These are phyloP conservation scores for Metschnikowia rubicola DNA, from an alignment of 805 yeast genomes.

Conservation along the genomic window DNA sequence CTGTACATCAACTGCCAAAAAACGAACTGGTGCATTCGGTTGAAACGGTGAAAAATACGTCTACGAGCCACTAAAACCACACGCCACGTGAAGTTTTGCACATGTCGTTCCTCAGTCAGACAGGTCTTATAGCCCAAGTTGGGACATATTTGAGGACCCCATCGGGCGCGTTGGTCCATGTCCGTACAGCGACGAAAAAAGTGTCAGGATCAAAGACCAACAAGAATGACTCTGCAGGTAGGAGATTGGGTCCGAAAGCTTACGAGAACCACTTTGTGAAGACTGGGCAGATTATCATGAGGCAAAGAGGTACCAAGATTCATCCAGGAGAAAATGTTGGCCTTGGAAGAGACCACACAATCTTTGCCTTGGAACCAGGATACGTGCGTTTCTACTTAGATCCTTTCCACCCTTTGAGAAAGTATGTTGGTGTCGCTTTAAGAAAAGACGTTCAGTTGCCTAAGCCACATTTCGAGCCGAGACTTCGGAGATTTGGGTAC, in stretches of 20 bases:
- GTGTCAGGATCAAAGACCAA: slow-evolving; percentile 95
- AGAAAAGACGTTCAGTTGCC: slow-evolving; percentile 65
- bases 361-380: slow-evolving; percentile 90
- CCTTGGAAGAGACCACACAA: slow-evolving; percentile 91
- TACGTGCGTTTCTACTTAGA: slow-evolving; percentile 86
- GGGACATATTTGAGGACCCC: slow-evolving; percentile 12
- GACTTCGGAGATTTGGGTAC: slow-evolving; percentile 80
- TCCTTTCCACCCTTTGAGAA: slow-evolving; percentile 94
- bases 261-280: slow-evolving; percentile 74
- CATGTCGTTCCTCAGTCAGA: slow-evolving; percentile 14
- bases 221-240: slow-evolving; percentile 92
- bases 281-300: slow-evolving; percentile 82
- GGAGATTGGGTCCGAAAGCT: slow-evolving; percentile 86
- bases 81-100: background rate
- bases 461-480: slow-evolving; percentile 86
- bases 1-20: no score
- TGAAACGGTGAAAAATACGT: no score
- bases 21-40: no score
- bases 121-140: slow-evolving; percentile 10
- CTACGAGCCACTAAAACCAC: no score
- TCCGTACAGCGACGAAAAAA: slow-evolving; percentile 89
- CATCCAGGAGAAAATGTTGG: slow-evolving; percentile 91
- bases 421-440: slow-evolving; percentile 85
- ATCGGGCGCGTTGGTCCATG: slow-evolving; percentile 29
- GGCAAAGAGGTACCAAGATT: slow-evolving; percentile 93